Evolutionary conservation across 176 grass and related monocot species (phyloP).

Genomic region (Lolium rigidum): DNA sequence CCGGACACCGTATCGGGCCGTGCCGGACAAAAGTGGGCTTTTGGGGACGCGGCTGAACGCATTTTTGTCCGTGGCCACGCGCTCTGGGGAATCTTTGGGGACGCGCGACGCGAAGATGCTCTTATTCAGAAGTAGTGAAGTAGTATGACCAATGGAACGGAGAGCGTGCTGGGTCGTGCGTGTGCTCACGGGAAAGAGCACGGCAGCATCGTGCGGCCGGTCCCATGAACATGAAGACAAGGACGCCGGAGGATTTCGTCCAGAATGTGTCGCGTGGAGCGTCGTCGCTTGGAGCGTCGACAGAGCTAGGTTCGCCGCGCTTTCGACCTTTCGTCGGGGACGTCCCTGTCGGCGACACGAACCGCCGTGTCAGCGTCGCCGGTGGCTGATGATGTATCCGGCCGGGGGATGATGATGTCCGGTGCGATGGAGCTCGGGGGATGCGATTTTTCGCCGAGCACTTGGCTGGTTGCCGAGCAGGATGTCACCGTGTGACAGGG

Average conservation of each 20-base stretch:
- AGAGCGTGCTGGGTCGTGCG: not conserved
- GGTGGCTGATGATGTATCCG: not conserved
- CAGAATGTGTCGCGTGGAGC: conserved; percentile 1
- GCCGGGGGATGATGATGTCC: not conserved
- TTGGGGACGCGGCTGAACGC: no score
- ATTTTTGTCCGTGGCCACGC: no score
- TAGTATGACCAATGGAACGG: not conserved
- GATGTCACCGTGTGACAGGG: not conserved
- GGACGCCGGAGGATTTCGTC: not conserved
- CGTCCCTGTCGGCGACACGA: not conserved
- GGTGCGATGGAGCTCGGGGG: not conserved
- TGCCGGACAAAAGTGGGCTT: no score
- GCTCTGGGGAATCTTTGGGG: no score
- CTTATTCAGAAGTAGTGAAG: not conserved
- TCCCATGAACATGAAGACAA: not conserved
- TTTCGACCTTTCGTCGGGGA: conserved; percentile 9
- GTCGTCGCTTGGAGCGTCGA: conserved; percentile 14
- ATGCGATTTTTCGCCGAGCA: conserved; percentile 4
- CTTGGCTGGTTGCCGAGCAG: not conserved
- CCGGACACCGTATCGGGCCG: no score
- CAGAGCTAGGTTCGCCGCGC: not conserved
- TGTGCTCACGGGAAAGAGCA: not conserved
- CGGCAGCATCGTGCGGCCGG: not conserved
- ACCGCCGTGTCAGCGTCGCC: conserved; percentile 12
- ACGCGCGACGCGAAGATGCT: no score